A percentile compares a stretch with the other conserved stretches of the same genome.
Evolutionary conservation across 805 yeast species (phyloP).

Genomic region (Naumovozyma dairenensis): DNA sequence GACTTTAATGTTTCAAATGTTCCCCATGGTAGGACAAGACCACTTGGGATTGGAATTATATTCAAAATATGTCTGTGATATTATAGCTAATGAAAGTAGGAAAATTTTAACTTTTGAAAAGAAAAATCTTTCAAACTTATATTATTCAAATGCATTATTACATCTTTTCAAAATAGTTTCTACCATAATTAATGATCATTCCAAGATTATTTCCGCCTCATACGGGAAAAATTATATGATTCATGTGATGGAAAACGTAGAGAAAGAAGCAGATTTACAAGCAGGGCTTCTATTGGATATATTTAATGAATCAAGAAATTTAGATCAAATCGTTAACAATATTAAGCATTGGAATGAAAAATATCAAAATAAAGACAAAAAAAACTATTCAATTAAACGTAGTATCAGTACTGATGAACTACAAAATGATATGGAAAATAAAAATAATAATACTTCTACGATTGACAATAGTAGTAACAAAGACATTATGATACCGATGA

Average conservation of each 20-base stretch:
- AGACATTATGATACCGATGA: slow-evolving; percentile 6
- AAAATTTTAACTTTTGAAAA: slow-evolving; percentile 48
- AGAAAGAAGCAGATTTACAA: slow-evolving; percentile 86
- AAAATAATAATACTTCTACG: neutral
- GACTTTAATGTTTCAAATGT: slow-evolving; percentile 72
- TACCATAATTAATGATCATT: slow-evolving; percentile 75
- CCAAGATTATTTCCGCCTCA: slow-evolving; percentile 61
- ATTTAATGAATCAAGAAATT: slow-evolving; percentile 60
- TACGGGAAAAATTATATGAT: slow-evolving; percentile 59
- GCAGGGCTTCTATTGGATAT: slow-evolving; percentile 78
- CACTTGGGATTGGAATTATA: slow-evolving; percentile 68
- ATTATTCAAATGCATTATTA: slow-evolving; percentile 47
- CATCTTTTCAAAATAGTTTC: slow-evolving; percentile 78
- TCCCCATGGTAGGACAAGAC: slow-evolving; percentile 74
- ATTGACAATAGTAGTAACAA: neutral
- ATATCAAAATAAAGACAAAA: slow-evolving; percentile 5
- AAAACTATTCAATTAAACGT: neutral
- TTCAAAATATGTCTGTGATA: slow-evolving; percentile 76
- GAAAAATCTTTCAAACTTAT: slow-evolving; percentile 15
- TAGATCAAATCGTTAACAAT: slow-evolving; percentile 47
- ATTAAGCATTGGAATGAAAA: slow-evolving; percentile 9
- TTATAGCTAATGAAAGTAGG: slow-evolving; percentile 72
- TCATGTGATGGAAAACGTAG: slow-evolving; percentile 62
- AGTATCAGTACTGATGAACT: neutral
- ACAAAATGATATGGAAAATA: neutral